phyloP scores from a whole-genome alignment of 495 filamentous ascomycete genomes.

The Aspergillus campestris region DNA sequence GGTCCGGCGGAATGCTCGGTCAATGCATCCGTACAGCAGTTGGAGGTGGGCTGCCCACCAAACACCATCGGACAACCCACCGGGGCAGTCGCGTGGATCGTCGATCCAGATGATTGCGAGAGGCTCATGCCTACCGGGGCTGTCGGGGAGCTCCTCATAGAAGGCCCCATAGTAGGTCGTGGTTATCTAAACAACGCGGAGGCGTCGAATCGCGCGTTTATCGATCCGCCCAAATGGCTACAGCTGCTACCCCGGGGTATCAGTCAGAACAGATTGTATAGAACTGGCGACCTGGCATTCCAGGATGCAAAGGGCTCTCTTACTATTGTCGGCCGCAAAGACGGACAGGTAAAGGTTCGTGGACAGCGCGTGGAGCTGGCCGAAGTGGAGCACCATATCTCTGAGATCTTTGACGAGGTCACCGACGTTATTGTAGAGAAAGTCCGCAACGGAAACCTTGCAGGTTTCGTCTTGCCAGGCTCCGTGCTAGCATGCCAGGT shows the following conservation, averaged over 20 bases:
- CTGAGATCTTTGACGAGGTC: not conserved
- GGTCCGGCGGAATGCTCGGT: constrained; percentile 11
- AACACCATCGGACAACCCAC: not conserved
- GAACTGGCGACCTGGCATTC: constrained; percentile 1
- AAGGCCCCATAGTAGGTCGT: no score
- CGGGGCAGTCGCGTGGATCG: constrained; percentile 1
- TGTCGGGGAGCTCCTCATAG: no score
- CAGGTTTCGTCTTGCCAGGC: not conserved
- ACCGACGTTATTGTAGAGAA: not conserved
- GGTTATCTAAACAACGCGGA: no score
- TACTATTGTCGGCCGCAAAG: constrained; percentile 1
- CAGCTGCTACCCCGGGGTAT: not conserved
- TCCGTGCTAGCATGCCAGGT: not conserved
- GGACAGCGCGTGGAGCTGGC: constrained; percentile 4
- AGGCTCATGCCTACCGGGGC: no score
- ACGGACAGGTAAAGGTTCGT: constrained; percentile 3
- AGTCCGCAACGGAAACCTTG: constrained; percentile 3
- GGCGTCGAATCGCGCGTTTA: not conserved
- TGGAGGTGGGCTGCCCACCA: not conserved
- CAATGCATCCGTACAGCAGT: not conserved
- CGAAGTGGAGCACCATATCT: constrained; percentile 1
- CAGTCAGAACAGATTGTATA: not conserved
- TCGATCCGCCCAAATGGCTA: not conserved
- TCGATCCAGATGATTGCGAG: not conserved
- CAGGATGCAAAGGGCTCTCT: not conserved